Percentiles rank a stretch among this genome's conserved stretches.
Conservation (phyloP, 2,329 filamentous ascomycete genomes). For the Trematosphaeria pertusa region DNA sequence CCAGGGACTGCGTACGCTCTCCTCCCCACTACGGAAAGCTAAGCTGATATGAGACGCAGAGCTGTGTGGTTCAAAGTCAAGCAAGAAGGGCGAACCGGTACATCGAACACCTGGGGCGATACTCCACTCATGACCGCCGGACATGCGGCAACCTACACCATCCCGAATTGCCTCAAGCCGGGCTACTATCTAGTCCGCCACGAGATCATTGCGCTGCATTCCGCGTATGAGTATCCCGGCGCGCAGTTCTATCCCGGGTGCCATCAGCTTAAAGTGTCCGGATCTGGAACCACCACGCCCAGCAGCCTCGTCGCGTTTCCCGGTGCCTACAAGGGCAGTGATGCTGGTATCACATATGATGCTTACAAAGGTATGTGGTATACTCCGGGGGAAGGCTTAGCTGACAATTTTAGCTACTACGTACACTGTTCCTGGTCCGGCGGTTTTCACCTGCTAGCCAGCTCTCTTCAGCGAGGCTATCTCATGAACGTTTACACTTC, state of each 20-base stretch:
- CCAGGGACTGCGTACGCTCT: conserved; percentile 51
- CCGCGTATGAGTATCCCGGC: conserved; percentile 57
- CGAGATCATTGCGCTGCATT: conserved; percentile 64
- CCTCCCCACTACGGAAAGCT: background rate
- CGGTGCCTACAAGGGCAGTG: conserved; percentile 59
- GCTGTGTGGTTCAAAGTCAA: conserved; percentile 66
- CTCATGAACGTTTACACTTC: background rate
- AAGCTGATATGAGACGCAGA: conserved; percentile 25
- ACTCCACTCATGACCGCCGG: conserved; percentile 54
- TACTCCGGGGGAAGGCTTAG: background rate
- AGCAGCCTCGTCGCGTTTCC: conserved; percentile 58
- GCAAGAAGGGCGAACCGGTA: conserved; percentile 59
- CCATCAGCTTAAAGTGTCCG: conserved; percentile 63
- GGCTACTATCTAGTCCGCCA: conserved; percentile 67
- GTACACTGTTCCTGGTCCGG: conserved; percentile 21
- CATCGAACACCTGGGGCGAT: conserved; percentile 58
- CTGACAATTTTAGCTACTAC: background rate
- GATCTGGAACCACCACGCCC: conserved; percentile 55
- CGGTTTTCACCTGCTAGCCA: conserved; percentile 19
- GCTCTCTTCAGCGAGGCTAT: background rate
- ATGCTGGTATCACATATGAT: conserved; percentile 62
- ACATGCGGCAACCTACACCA: conserved; percentile 59
- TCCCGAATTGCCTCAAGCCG: conserved; percentile 59
- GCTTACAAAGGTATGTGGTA: conserved; percentile 52
- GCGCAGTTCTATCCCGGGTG: conserved; percentile 66